phyloP scores from a whole-genome alignment of 164 flowering plant species.

The Tetracentron sinense region DNA sequence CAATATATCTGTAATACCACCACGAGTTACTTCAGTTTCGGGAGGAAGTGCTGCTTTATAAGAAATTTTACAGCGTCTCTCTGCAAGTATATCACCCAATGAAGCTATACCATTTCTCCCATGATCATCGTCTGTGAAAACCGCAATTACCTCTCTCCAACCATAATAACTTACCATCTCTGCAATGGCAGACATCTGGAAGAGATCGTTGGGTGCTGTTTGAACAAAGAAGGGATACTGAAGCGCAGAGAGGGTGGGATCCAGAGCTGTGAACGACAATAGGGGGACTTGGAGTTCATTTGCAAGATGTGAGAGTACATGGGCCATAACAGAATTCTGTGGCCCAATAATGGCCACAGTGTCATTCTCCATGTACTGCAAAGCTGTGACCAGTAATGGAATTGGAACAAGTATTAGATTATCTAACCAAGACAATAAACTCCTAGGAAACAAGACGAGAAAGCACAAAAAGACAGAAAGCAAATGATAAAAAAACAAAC shows the following conservation, averaged over 20 bases:
- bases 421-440: neutral
- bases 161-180: no score
- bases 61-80: constrained; percentile 59
- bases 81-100: constrained; percentile 62
- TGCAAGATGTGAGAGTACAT: constrained; percentile 23
- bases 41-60: constrained; percentile 58
- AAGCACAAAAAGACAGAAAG: neutral
- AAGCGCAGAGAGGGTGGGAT: no score
- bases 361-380: constrained; percentile 22
- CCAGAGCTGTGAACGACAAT: no score
- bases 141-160: no score
- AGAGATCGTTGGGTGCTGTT: no score
- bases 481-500: constrained; percentile 1
- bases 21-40: constrained; percentile 18
- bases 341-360: constrained; percentile 29
- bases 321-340: constrained; percentile 21
- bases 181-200: no score
- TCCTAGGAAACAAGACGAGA: neutral
- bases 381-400: constrained; percentile 31
- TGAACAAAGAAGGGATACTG: no score
- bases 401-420: neutral
- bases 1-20: constrained; percentile 48
- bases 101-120: constrained; percentile 86
- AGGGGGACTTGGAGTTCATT: constrained; percentile 28
- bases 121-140: no score